These are phyloP conservation scores for Alternaria solani DNA, from an alignment of 2,329 filamentous ascomycete species.

Conservation along the genomic window DNA sequence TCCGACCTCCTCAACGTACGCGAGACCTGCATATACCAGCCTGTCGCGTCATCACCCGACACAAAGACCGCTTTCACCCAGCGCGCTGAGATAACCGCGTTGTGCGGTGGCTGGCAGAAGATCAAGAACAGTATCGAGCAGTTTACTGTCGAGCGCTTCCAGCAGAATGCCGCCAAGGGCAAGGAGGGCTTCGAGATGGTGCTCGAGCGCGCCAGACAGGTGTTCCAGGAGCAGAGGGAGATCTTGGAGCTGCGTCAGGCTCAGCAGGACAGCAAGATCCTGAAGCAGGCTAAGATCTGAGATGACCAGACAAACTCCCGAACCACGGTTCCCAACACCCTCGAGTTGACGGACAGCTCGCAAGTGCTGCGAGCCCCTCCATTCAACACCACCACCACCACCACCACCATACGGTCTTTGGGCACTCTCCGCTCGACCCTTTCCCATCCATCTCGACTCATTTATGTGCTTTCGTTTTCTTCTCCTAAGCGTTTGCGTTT, in stretches of 20 bases:
- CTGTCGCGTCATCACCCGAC: slow-evolving; percentile 58
- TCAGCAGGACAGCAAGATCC: slow-evolving; percentile 51
- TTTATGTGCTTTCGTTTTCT: background rate
- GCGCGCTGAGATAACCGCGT: slow-evolving; percentile 88
- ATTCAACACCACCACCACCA: background rate
- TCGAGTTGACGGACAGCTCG: background rate
- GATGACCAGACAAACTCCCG: slow-evolving; percentile 31
- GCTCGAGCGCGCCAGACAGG: slow-evolving; percentile 88
- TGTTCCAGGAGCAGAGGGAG: slow-evolving; percentile 88
- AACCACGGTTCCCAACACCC: background rate
- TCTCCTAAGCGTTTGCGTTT: slow-evolving; percentile 2
- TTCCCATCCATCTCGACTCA: slow-evolving; percentile 12
- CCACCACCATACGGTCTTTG: background rate
- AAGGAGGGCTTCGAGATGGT: slow-evolving; percentile 95
- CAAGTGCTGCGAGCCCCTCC: slow-evolving; percentile 10
- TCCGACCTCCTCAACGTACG: slow-evolving; percentile 89
- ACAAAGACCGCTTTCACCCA: slow-evolving; percentile 83
- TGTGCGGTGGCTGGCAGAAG: slow-evolving; percentile 96
- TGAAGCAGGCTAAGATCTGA: slow-evolving; percentile 45
- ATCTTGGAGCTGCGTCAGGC: slow-evolving; percentile 58
- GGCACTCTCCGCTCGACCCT: background rate
- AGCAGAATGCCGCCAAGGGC: slow-evolving; percentile 89
- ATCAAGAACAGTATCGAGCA: slow-evolving; percentile 98
- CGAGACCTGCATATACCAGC: slow-evolving; percentile 89
- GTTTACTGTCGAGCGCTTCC: slow-evolving; percentile 84